Conservation (phyloP, 805 yeast species). For the Suhomyces kilbournensis region DNA sequence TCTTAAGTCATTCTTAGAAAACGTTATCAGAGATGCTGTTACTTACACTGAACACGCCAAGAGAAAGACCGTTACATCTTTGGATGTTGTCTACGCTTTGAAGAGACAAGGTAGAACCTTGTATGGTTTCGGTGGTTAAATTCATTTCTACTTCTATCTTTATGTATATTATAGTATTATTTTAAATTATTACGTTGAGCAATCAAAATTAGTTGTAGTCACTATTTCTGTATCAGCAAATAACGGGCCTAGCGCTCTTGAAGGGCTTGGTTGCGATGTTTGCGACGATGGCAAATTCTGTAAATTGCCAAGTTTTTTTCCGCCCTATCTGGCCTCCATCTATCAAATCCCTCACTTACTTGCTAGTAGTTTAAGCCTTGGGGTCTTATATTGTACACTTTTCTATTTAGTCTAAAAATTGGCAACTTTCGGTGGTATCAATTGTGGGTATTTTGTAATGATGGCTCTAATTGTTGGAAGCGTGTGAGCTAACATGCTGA, state of each 20-base stretch:
- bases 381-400: background rate
- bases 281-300: background rate
- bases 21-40: constrained; percentile 98
- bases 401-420: background rate
- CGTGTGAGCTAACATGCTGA: background rate
- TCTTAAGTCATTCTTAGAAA: constrained; percentile 90
- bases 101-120: constrained; percentile 99
- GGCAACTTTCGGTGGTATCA: background rate
- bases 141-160: constrained; percentile 7
- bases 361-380: background rate
- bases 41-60: constrained; percentile 99
- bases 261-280: background rate
- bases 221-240: background rate
- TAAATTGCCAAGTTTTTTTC: background rate
- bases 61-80: constrained; percentile 99
- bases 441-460: background rate
- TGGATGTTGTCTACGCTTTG: constrained; percentile 98
- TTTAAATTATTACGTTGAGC: background rate
- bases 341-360: background rate
- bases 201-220: background rate
- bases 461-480: background rate
- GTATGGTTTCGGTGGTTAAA: constrained; percentile 99
- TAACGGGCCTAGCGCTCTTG: background rate
- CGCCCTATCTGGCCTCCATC: background rate
- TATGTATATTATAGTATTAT: constrained; percentile 11